phyloP scores from a whole-genome alignment of 495 filamentous ascomycete species.

The Penicillium cosmopolitanum region DNA sequence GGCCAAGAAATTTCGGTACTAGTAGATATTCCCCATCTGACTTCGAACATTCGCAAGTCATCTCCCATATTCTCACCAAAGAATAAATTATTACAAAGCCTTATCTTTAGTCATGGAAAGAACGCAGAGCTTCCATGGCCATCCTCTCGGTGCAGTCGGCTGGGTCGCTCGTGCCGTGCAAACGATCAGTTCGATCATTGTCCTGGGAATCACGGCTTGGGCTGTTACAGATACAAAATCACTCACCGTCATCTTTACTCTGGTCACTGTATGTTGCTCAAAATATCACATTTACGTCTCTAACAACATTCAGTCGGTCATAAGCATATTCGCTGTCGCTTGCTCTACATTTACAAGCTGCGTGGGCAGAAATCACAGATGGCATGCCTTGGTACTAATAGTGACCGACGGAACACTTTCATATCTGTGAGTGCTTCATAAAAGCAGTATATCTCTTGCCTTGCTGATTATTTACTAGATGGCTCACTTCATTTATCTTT shows the following conservation, averaged over 20 bases:
- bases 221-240: conserved; percentile 22
- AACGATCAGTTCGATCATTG: conserved; percentile 20
- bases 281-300: not conserved
- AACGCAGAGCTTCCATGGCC: conserved; percentile 8
- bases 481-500: conserved; percentile 29
- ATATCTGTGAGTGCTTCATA: conserved; percentile 18
- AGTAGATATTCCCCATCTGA: not conserved
- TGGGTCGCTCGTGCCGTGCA: conserved; percentile 22
- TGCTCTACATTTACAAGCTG: conserved; percentile 16
- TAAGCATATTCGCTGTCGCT: conserved; percentile 14
- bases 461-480: conserved; percentile 10
- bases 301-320: conserved; percentile 11
- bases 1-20: not conserved
- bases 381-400: conserved; percentile 21
- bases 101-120: not conserved
- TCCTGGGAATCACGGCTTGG: conserved; percentile 30
- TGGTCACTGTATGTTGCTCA: conserved; percentile 20
- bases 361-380: conserved; percentile 9
- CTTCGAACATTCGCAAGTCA: not conserved
- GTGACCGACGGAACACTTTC: conserved; percentile 16
- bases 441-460: not conserved
- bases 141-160: conserved; percentile 12
- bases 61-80: not conserved
- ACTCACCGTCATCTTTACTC: conserved; percentile 25
- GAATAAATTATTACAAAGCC: conserved; percentile 1